Conservation (phyloP, 139 green algal genomes). For the Chlorella sp. region DNA sequence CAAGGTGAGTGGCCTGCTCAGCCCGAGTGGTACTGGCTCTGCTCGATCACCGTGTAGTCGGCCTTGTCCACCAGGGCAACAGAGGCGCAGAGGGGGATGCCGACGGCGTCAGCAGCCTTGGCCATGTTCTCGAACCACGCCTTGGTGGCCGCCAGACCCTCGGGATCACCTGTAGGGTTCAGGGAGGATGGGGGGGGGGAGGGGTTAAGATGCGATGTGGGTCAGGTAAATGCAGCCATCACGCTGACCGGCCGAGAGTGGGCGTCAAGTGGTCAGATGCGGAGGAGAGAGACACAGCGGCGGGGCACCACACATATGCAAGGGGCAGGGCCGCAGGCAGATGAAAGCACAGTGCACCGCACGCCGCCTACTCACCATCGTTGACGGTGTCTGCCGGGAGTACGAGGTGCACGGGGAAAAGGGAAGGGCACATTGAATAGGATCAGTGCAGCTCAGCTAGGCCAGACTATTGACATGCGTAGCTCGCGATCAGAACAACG, state of each 20-base stretch:
- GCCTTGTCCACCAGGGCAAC: neutral
- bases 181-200: neutral
- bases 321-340: too few species aligned
- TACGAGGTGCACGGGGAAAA: neutral
- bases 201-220: too few species aligned
- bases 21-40: neutral
- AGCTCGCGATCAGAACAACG: too few species aligned
- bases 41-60: neutral
- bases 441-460: neutral
- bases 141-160: neutral
- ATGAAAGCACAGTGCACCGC: too few species aligned
- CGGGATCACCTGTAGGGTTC: neutral
- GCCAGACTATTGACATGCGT: too few species aligned
- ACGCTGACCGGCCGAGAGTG: too few species aligned
- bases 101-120: neutral
- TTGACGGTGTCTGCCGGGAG: neutral
- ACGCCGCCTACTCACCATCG: neutral
- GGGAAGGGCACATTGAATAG: neutral
- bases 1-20: too few species aligned
- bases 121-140: neutral
- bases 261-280: too few species aligned
- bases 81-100: neutral
- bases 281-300: too few species aligned
- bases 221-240: too few species aligned
- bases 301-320: too few species aligned